These are phyloP conservation scores for Haplosporangium gracile DNA, from an alignment of 192 early-diverging fungal genomes.

Conservation along the genomic window DNA sequence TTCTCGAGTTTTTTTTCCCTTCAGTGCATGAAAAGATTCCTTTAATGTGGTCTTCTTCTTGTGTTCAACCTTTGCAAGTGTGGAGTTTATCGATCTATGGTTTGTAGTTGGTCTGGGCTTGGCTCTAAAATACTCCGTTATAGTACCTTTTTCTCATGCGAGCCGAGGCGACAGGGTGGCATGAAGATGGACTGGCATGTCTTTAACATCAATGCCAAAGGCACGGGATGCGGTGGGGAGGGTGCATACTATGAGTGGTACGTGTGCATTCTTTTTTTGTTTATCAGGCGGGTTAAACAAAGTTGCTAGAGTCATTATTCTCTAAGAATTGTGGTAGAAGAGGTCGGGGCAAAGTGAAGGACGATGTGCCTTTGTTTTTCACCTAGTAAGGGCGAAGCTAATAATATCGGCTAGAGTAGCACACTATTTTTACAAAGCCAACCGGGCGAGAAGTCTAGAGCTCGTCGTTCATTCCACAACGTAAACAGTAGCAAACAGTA, in stretches of 20 bases:
- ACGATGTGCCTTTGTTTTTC: too few relatives aligned
- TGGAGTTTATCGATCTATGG: background rate
- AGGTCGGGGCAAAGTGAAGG: too few relatives aligned
- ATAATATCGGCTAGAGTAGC: background rate
- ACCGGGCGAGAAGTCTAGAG: background rate
- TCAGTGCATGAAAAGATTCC: slow-evolving; percentile 5
- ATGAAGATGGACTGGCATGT: too few relatives aligned
- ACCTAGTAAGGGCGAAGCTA: background rate
- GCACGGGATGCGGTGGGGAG: too few relatives aligned
- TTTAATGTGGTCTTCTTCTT: background rate
- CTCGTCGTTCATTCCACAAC: background rate
- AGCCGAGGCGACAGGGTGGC: background rate
- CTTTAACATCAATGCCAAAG: too few relatives aligned
- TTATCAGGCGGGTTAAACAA: background rate
- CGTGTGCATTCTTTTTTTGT: background rate
- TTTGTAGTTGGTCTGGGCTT: background rate
- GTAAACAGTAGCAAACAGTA: background rate
- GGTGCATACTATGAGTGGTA: too few relatives aligned
- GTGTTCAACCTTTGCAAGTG: background rate
- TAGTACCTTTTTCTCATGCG: background rate
- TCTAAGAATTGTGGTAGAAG: too few relatives aligned
- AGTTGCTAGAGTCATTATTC: background rate
- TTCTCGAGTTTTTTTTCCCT: background rate
- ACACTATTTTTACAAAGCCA: background rate
- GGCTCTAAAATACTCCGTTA: background rate